Base-by-base conservation (phyloP, 139 green algal genomes). In the Volvox africanus region DNA sequence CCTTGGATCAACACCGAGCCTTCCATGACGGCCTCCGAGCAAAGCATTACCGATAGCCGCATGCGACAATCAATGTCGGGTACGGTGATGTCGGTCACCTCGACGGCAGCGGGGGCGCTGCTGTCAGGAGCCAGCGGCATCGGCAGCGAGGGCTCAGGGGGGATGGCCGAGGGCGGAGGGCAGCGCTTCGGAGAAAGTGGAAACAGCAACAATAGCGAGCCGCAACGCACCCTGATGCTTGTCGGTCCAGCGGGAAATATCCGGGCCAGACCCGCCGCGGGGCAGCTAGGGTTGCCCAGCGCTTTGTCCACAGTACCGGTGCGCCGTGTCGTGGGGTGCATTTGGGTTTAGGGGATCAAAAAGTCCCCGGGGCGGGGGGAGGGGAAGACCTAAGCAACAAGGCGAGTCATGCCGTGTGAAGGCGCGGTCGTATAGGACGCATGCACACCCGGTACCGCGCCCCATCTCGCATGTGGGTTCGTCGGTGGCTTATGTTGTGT, bases 291-390 rank as follows among this genome's bases (percentile, higher is more conserved):
- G 14, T 6, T 71, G 28, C 50, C 35, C 26, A 86, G 80, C 50
- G 30, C 28, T 0, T 44, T 86, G 16, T 86, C 80, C 14, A 86
- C 80, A 16, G 80, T 86, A 26, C 80, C 80, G 80, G 80, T 86
- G 24, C 26, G 71, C 22, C 14, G 26, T 24, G 11, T 73, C 65
- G 65, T 24, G 21, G 65, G 65, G 11, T 73, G 65, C 2, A 12
- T 28, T 5, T 73, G 65, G 65, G 65, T 16, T 24, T 73, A 2
- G 65, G 65, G 65, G 21, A 28, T 28, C 16, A 24, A 12, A 12
- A 30, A n/a, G n/a, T n/a, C n/a, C n/a, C n/a, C n/a, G n/a, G n/a
- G 65, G 16, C 21, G 11, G 2, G 5, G 21, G 65, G 65, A 73
- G 21, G 65, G 65, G 65, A n/a, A n/a, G 65, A 55, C 9, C 44